Evolutionary conservation across 2,329 filamentous ascomycete species (phyloP), one percentile per base, ranked within the genome.

Genomic region (Trichoderma sp.): DNA sequence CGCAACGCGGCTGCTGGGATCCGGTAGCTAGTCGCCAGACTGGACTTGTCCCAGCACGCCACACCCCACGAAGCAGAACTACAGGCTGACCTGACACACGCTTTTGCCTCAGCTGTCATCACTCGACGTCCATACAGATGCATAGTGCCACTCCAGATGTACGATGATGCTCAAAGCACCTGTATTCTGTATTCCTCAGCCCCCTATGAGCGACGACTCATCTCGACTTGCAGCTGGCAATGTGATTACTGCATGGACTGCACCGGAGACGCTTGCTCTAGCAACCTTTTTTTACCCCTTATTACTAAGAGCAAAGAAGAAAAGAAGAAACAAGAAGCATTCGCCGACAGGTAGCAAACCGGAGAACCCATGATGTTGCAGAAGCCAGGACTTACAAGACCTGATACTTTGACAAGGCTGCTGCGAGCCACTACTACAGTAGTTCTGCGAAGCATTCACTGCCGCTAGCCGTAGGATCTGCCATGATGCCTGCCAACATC

Each of bases 21-120:
- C 46, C 34, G 68, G 32, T 32, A 26, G 24, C 30, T 52, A 37
- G 24, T 49, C 46, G 46, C 39, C 28, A 28, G n/a, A n/a, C 26
- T 26, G 26, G 39, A 28, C 56, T 61, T 34, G 32, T 34, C 11
- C 11, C 32, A 56, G 52, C 52, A 60, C 61, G 63, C 63, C 37
- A 67, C 61, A 59, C 18, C 58, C 43, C 49, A 37, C 49, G 59
- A 55, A 54, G 60, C 37, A 16, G 55, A 66, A 56, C 46, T 37
- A 54, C 55, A 58, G 55, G 51, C 56, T 34, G 63, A 67, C 37
- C 49, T 66, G 28, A 67, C 37, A 55, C 52, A 64, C 60, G n/a
- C 18, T 51, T 21, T 43, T 37, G 52, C 52, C 63, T 55, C 63
- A 58, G 63, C 54, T 58, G 63, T 58, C 52, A 58, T 58, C 28